These are phyloP conservation scores for Wickerhamiella australiensis DNA, from an alignment of 805 yeast species.

Conservation along the genomic window DNA sequence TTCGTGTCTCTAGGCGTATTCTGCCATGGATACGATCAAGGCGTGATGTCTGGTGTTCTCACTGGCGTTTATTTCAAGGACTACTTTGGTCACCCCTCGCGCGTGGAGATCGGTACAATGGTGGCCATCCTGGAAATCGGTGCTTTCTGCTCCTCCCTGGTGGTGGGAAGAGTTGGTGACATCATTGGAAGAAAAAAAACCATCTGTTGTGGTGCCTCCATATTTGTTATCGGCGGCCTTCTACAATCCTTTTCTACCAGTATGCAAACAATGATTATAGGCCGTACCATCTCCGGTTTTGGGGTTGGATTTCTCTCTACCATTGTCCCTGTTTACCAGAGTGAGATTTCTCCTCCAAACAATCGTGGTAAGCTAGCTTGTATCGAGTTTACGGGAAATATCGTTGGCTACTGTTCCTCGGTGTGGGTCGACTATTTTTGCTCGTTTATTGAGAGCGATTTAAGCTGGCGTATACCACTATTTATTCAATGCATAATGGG, in stretches of 20 bases:
- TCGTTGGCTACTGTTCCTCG: conserved; percentile 65
- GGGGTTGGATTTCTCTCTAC: conserved; percentile 79
- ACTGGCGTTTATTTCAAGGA: conserved; percentile 58
- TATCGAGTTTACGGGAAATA: conserved; percentile 78
- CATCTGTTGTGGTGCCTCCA: conserved; percentile 63
- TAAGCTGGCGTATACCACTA: conserved; percentile 71
- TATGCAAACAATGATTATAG: conserved; percentile 49
- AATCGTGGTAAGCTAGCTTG: conserved; percentile 78
- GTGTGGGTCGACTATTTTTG: conserved; percentile 82
- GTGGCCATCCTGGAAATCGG: conserved; percentile 84
- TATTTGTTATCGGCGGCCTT: conserved; percentile 68
- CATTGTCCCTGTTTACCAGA: conserved; percentile 77
- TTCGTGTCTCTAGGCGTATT: conserved; percentile 42
- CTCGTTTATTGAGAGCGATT: conserved; percentile 46
- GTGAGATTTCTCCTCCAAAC: conserved; percentile 79
- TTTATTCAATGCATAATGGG: conserved; percentile 70
- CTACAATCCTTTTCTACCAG: conserved; percentile 52
- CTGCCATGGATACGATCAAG: conserved; percentile 74
- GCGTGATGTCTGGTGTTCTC: conserved; percentile 79
- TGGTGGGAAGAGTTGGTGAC: conserved; percentile 69
- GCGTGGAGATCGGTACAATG: conserved; percentile 70
- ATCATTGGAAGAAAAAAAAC: conserved; percentile 67
- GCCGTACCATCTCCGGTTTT: conserved; percentile 68
- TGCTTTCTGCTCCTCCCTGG: conserved; percentile 66
- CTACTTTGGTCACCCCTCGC: conserved; percentile 61